Conservation (phyloP, 805 yeast species). For the Sugiyamaella smithiae region DNA sequence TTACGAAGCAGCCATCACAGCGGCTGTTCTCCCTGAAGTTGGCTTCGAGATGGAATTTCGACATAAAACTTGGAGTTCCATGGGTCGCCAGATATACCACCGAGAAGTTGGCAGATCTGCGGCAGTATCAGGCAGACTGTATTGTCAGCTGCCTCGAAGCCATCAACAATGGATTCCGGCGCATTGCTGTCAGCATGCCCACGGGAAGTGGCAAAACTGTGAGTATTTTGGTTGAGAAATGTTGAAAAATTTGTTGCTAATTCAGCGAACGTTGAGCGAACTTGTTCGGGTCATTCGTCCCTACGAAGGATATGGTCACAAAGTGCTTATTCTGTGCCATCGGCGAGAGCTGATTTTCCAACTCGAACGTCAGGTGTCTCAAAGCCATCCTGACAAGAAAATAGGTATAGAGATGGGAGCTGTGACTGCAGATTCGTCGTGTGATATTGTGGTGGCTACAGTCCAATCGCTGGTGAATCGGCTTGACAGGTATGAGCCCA, state of each 20-base stretch:
- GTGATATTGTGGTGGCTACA: constrained; percentile 74
- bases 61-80: too few species aligned
- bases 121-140: constrained; percentile 46
- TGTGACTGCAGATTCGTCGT: constrained; percentile 39
- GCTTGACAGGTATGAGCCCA: constrained; percentile 52
- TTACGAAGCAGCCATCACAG: too few species aligned
- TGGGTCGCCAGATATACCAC: too few species aligned
- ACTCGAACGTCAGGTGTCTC: constrained; percentile 50
- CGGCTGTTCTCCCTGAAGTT: neutral
- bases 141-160: constrained; percentile 53
- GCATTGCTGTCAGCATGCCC: constrained; percentile 81
- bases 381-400: constrained; percentile 47
- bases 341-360: constrained; percentile 76
- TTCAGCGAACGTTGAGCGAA: constrained; percentile 20
- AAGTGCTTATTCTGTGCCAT: constrained; percentile 68
- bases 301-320: constrained; percentile 30
- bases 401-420: constrained; percentile 73
- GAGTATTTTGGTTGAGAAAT: constrained; percentile 22
- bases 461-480: constrained; percentile 61
- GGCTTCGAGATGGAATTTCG: neutral
- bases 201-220: constrained; percentile 97
- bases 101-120: neutral
- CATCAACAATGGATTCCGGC: constrained; percentile 42
- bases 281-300: constrained; percentile 36
- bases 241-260: neutral